phyloP scores from a whole-genome alignment of 164 flowering plant species.

The Umbilicus rupestris region DNA sequence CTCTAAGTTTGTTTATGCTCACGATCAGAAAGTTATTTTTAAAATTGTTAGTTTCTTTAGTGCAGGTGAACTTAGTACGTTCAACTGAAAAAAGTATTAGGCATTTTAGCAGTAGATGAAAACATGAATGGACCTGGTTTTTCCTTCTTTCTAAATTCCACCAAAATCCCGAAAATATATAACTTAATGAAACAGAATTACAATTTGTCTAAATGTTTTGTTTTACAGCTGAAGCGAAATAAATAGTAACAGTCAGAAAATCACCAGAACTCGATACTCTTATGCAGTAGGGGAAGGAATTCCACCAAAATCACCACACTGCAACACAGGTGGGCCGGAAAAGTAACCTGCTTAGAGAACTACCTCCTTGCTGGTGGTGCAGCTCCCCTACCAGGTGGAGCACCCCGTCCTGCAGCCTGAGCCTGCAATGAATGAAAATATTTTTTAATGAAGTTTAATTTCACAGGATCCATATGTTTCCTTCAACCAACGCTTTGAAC shows the following conservation, averaged over 20 bases:
- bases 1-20: background rate
- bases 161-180: no score
- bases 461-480: no score
- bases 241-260: background rate
- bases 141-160: no score
- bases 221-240: background rate
- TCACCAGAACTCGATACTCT: background rate
- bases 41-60: no score
- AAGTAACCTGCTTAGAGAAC: background rate
- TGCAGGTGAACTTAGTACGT: no score
- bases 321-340: background rate
- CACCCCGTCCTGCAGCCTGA: conserved; percentile 52
- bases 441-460: background rate
- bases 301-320: background rate
- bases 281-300: background rate
- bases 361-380: conserved; percentile 49
- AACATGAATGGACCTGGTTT: no score
- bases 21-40: background rate
- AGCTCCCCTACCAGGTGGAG: conserved; percentile 40
- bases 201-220: background rate
- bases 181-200: background rate
- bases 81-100: no score
- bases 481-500: background rate
- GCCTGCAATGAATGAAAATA: conserved; percentile 22
- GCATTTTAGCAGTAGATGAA: no score